These are phyloP conservation scores for Metschnikowia bowlesiae DNA, from an alignment of 805 yeast genomes.

Conservation along the genomic window DNA sequence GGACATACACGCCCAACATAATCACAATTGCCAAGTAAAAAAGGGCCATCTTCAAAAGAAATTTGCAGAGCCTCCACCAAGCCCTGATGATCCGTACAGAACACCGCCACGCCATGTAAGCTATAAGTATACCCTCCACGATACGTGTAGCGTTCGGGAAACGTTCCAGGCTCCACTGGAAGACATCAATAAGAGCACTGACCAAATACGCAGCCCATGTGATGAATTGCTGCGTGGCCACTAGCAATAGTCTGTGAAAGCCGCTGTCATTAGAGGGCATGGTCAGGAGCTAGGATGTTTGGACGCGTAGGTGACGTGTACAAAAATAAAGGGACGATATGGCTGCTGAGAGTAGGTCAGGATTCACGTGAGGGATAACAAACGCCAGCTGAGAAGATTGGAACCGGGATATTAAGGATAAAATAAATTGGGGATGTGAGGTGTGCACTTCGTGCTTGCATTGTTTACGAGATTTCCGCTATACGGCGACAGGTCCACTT, in stretches of 20 bases:
- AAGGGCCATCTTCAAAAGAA: conserved; percentile 5
- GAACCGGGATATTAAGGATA: too few species aligned
- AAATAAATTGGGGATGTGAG: too few species aligned
- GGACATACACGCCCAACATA: conserved; percentile 6
- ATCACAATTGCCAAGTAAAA: not conserved
- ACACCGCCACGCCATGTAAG: conserved; percentile 8
- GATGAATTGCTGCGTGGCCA: not conserved
- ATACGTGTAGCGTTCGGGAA: conserved; percentile 9
- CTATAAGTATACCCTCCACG: conserved; percentile 3
- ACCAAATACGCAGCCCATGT: not conserved
- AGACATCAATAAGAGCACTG: not conserved
- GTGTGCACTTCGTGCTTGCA: too few species aligned
- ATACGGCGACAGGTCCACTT: too few species aligned
- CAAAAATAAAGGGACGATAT: not conserved
- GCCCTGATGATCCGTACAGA: conserved; percentile 8
- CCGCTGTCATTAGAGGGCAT: conserved; percentile 5
- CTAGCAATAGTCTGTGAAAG: not conserved
- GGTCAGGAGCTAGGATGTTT: not conserved
- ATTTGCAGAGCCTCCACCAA: conserved; percentile 11
- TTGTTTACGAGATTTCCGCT: too few species aligned
- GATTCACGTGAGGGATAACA: not conserved
- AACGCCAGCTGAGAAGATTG: not conserved
- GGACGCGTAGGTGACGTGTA: not conserved
- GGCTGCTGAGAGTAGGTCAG: not conserved
- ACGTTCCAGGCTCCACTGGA: not conserved